Conservation (phyloP, 257 asterid species). For the Euphrasia confusa region DNA sequence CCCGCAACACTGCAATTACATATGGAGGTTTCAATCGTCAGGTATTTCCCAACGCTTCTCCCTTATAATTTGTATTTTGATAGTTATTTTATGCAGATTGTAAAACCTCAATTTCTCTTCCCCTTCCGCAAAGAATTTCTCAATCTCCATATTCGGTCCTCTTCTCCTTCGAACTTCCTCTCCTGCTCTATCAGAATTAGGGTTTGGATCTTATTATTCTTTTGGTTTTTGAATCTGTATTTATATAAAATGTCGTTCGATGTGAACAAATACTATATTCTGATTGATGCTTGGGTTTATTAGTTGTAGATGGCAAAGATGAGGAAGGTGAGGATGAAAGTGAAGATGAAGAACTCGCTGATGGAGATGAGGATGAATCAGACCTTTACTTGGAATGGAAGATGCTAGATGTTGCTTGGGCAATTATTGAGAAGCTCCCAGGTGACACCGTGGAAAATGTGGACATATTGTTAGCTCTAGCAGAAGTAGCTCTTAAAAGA, state of each 20-base stretch:
- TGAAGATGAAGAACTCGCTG: constrained; percentile 64
- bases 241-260: background rate
- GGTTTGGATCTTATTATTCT: too few species aligned
- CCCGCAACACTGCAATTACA: too few species aligned
- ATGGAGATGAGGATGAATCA: constrained; percentile 92
- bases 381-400: constrained; percentile 99
- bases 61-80: too few species aligned
- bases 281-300: constrained; percentile 19
- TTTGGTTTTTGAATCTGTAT: too few species aligned
- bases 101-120: too few species aligned
- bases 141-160: too few species aligned
- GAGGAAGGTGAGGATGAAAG: constrained; percentile 50
- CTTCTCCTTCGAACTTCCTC: too few species aligned
- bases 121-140: too few species aligned
- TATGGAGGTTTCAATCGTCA: too few species aligned
- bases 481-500: constrained; percentile 95
- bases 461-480: constrained; percentile 87
- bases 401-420: constrained; percentile 95
- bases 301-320: constrained; percentile 32
- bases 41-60: too few species aligned
- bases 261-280: constrained; percentile 6
- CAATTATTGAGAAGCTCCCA: constrained; percentile 73
- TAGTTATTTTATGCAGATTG: too few species aligned
- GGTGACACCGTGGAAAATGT: constrained; percentile 83
- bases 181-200: too few species aligned